phyloP scores from a whole-genome alignment of 139 green algal genomes.

The Chlamydomonas sp. region DNA sequence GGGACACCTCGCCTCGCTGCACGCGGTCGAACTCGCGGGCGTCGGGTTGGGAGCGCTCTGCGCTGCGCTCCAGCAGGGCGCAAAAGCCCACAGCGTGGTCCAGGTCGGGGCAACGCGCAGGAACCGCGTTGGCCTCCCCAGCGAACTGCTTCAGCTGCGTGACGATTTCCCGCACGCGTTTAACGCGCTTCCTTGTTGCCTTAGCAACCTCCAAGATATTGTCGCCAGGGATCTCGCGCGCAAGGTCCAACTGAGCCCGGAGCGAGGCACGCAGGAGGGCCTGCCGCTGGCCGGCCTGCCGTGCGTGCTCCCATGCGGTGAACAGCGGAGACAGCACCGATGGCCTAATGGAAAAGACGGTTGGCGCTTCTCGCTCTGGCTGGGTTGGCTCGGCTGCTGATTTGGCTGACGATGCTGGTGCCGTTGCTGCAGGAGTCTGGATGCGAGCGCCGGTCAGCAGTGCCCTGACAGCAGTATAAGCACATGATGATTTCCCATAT shows the following conservation, averaged over 20 bases:
- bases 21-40: constrained; percentile 33
- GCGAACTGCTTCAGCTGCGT: neutral
- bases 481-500: too few species aligned
- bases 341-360: constrained; percentile 29
- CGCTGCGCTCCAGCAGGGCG: constrained; percentile 30
- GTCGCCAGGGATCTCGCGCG: neutral
- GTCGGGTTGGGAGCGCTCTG: neutral
- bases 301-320: constrained; percentile 12
- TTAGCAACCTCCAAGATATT: neutral
- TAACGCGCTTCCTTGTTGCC: neutral
- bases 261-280: constrained; percentile 52
- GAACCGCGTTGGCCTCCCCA: too few species aligned
- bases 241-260: constrained; percentile 26
- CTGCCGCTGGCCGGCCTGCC: neutral
- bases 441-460: too few species aligned
- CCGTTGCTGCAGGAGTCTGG: too few species aligned
- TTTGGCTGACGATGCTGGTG: too few species aligned
- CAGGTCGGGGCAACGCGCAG: neutral
- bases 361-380: too few species aligned
- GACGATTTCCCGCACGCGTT: neutral
- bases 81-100: constrained; percentile 32
- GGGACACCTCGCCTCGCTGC: constrained; percentile 22
- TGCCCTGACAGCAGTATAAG: too few species aligned
- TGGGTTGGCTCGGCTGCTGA: too few species aligned
- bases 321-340: constrained; percentile 42